Evolutionary conservation across 768 basidiomycete species (phyloP), one percentile per base, ranked within the genome.

Genomic region (Pulveroboletus ravenelii): DNA sequence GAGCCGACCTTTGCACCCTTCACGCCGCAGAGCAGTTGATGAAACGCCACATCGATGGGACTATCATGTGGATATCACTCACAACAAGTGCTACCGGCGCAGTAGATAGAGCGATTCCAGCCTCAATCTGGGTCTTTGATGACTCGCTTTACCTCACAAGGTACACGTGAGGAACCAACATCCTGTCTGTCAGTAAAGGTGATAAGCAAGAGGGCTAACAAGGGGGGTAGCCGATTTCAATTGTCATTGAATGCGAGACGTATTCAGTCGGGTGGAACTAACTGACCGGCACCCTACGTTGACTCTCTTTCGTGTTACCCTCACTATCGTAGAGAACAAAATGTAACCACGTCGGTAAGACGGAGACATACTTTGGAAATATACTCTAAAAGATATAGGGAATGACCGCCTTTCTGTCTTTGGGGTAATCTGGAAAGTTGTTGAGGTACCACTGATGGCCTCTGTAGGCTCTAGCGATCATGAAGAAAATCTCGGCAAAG

Each of bases 381-480:
- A 12, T 0, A 42, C 5, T 47, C 60, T 64, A 92, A 42, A 90
- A 67, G 43, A 94, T 3, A 57, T 83, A 85, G 0, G 95, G 94
- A n/a, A 98, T 71, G 29, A 93, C 81, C 4, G 78, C 81, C 62
- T 79, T 89, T 56, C 93, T 74, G 30, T 87, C 79, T 53, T 75
- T 76, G 1, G 93, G 91, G 65, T 93, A 97, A n/a, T 84, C 79
- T 6, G 78, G 77, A 62, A 97, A 95, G 46, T 77, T 85, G 50
- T 71, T 53, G 42, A 79, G 77, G 66, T 98, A 97, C 95, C 95
- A 98, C 55, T 58, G 60, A 59, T 96, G 93, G 2, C 91, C 92
- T 45, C 80, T 81, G 47, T 85, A 77, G 3, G 89, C 89, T 20
- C 94, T 73, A 0, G 92, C 88, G 12, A 87, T 58, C 94, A 97